Evolutionary conservation across 352 stramenopile genomes (phyloP), one percentile per base, ranked within the genome.

Genomic region (Globisporangium perplexum): DNA sequence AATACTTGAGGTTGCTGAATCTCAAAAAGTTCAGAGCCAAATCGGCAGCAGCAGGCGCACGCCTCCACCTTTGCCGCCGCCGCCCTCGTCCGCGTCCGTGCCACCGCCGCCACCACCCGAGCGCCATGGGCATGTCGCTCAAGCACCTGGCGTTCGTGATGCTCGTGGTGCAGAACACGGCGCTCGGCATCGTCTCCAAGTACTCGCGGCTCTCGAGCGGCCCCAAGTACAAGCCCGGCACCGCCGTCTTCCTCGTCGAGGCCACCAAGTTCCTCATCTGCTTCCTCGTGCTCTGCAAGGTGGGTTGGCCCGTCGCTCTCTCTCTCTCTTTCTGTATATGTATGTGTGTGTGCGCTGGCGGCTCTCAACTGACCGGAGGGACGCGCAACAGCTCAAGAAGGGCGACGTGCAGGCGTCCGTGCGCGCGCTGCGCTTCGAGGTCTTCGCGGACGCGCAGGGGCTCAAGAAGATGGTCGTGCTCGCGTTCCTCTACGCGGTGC

Each of bases 381-480:
- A 10, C 18, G 12, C 26, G 1, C 46, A 11, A 41, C 28, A 73
- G 53, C 69, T 63, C 36, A 94, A 89, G 60, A 71, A 70, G 11
- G 72, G 83, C 28, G 47, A 77, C 65, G 50, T 90, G n/a, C 41
- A 47, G 14, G 72, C 72, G 39, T 85, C 79, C 2, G 33, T 89
- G 20, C 74, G 66, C 18, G 79, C 77, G 58, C 59, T 95, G 39
- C 76, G 76, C 53, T 66, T 78, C 36, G 84, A 95, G 28, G 82
- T 95, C 8, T 91, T 93, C 58, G 80, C 77, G 20, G 84, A 95
- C 62, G 70, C 62, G 55, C 60, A 68, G 42, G 84, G 84, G 4
- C 73, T 95, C 52, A 85, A 83, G 53, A 95, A 95, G 68, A 95
- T 93, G 79, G 66, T 83, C 41, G 67, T 90, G 48, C 74, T 95